These are phyloP conservation scores for Colletotrichum endophyticum DNA, from an alignment of 2,329 filamentous ascomycete species.

Conservation along the genomic window DNA sequence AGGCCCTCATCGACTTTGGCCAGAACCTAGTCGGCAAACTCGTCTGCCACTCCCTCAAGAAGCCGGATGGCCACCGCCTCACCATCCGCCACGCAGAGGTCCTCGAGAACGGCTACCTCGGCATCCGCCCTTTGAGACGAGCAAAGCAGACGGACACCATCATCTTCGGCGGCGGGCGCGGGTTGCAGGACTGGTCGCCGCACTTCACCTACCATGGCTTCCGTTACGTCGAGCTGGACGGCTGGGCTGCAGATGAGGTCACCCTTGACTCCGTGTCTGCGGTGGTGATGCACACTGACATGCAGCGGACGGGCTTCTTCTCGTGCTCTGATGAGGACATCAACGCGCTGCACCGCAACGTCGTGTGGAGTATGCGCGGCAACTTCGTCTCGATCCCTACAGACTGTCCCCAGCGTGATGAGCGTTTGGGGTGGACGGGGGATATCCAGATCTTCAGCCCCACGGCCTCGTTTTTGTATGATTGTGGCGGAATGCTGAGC, in stretches of 20 bases:
- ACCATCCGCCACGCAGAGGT: slow-evolving; percentile 59
- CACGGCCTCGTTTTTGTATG: slow-evolving; percentile 57
- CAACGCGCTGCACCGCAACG: slow-evolving; percentile 60
- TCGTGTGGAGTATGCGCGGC: slow-evolving; percentile 60
- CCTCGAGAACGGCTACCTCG: slow-evolving; percentile 52
- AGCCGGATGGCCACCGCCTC: slow-evolving; percentile 42
- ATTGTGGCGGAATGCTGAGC: slow-evolving; percentile 52
- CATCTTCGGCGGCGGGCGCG: slow-evolving; percentile 27
- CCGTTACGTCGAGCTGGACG: slow-evolving; percentile 52
- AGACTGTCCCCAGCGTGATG: slow-evolving; percentile 62
- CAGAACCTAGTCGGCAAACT: slow-evolving; percentile 62
- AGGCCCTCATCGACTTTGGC: slow-evolving; percentile 59
- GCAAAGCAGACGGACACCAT: slow-evolving; percentile 47
- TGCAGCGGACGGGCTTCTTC: slow-evolving; percentile 54
- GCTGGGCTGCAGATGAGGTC: slow-evolving; percentile 37
- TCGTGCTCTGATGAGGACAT: slow-evolving; percentile 54
- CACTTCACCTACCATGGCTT: slow-evolving; percentile 60
- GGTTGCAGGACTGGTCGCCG: slow-evolving; percentile 40
- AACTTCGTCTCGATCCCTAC: slow-evolving; percentile 64
- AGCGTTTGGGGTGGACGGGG: slow-evolving; percentile 59
- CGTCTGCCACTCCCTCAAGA: slow-evolving; percentile 35
- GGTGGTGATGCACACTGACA: slow-evolving; percentile 54
- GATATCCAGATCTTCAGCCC: slow-evolving; percentile 54
- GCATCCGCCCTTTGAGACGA: slow-evolving; percentile 42
- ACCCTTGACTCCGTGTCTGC: slow-evolving; percentile 25